phyloP scores from a whole-genome alignment of 1,139 yeast species.

The Pichia sp. region DNA sequence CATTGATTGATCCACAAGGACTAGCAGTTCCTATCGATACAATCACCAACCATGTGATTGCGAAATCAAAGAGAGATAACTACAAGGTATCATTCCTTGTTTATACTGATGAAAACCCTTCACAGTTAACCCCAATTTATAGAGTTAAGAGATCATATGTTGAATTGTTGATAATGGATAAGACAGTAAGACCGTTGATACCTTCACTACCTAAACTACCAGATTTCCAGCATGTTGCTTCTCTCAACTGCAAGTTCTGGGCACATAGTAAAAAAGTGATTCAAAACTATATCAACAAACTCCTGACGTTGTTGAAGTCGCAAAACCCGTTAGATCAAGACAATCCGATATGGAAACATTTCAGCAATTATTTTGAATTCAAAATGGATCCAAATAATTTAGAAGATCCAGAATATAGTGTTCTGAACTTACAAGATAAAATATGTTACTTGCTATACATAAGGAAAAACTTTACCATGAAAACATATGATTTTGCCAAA shows the following conservation, averaged over 20 bases:
- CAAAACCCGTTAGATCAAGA: conserved; percentile 15
- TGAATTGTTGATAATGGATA: conserved; percentile 25
- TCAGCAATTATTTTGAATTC: conserved; percentile 29
- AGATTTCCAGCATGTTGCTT: conserved; percentile 41
- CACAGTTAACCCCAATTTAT: conserved; percentile 28
- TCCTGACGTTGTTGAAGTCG: conserved; percentile 17
- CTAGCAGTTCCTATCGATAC: conserved; percentile 13
- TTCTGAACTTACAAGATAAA: conserved; percentile 16
- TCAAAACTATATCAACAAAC: conserved; percentile 29
- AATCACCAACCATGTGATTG: background rate
- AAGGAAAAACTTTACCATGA: conserved; percentile 21
- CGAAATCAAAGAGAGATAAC: conserved; percentile 30
- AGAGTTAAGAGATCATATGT: conserved; percentile 26
- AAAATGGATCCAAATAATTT: conserved; percentile 15
- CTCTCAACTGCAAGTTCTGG: conserved; percentile 29
- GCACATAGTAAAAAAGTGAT: conserved; percentile 30
- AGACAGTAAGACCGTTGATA: conserved; percentile 21
- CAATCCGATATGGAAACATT: conserved; percentile 23
- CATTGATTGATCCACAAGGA: conserved; percentile 42
- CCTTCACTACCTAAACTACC: conserved; percentile 53
- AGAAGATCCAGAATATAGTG: conserved; percentile 12
- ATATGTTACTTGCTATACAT: conserved; percentile 20
- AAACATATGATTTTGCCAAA: conserved; percentile 24
- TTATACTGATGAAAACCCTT: conserved; percentile 26
- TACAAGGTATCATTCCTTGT: conserved; percentile 29